phyloP scores from a whole-genome alignment of 371 early-diverging fungal species.

The Apophysomyces sp. region DNA sequence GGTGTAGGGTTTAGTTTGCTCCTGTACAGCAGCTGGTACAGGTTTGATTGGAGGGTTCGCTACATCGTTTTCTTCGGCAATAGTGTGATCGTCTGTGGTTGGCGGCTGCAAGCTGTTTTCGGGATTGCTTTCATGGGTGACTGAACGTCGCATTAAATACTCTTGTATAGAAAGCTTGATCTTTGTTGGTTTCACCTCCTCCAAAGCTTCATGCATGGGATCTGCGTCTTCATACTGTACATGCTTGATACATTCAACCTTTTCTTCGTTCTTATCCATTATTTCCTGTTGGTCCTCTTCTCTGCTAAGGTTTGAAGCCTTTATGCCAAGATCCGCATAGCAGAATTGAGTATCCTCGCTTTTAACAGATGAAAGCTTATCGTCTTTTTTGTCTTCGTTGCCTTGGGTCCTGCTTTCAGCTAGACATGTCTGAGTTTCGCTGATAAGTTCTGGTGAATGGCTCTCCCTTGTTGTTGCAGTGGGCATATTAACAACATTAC shows the following conservation, averaged over 20 bases:
- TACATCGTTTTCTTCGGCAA: neutral
- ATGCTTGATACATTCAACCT: neutral
- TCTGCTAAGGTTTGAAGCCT: too few relatives aligned
- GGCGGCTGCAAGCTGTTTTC: neutral
- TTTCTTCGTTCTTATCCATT: neutral
- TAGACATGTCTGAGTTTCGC: too few relatives aligned
- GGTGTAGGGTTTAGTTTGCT: too few relatives aligned
- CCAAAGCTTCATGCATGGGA: neutral
- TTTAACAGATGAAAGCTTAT: too few relatives aligned
- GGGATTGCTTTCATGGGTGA: slow-evolving; percentile 11
- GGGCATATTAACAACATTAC: neutral
- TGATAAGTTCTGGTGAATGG: too few relatives aligned
- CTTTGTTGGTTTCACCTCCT: slow-evolving; percentile 13
- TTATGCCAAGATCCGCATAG: too few relatives aligned
- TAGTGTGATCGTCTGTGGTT: neutral
- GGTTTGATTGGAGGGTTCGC: too few relatives aligned
- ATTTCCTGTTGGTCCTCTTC: too few relatives aligned
- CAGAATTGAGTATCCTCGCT: too few relatives aligned
- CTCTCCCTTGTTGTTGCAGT: neutral
- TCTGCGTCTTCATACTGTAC: neutral
- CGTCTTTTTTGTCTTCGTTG: neutral
- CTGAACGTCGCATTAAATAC: slow-evolving; percentile 28
- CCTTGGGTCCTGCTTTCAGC: neutral
- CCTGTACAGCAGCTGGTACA: neutral
- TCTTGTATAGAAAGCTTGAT: slow-evolving; percentile 38